These are phyloP conservation scores for Bryoerythrophyllum caledonicum DNA, from an alignment of 225 moss, liverwort and hornwort species.

Conservation along the genomic window DNA sequence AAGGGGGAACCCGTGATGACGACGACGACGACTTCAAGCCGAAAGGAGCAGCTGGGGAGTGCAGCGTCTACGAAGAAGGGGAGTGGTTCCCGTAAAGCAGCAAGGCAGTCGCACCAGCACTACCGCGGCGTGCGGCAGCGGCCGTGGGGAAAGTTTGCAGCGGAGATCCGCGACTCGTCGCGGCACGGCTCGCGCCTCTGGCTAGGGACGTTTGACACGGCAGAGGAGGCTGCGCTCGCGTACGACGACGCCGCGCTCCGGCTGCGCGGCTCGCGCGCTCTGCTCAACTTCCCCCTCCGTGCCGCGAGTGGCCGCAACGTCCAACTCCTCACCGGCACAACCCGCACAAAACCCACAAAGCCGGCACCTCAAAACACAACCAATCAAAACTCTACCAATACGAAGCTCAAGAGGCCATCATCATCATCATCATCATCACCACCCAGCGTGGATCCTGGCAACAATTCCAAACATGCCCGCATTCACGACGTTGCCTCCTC, in stretches of 20 bases:
- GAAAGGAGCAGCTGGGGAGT: not conserved
- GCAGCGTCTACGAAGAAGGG: conserved; percentile 24
- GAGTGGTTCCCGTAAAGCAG: conserved; percentile 22
- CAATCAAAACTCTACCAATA: too few species aligned
- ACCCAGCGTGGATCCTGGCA: not conserved
- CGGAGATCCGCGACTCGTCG: conserved; percentile 52
- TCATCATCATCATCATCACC: too few species aligned
- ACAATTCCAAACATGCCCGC: conserved; percentile 17
- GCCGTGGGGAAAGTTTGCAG: conserved; percentile 56
- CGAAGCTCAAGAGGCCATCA: conserved; percentile 13
- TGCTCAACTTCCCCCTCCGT: conserved; percentile 60
- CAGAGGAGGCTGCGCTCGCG: conserved; percentile 56
- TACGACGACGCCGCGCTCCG: conserved; percentile 56
- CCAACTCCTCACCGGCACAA: conserved; percentile 32
- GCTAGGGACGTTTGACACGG: conserved; percentile 55
- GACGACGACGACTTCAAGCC: too few species aligned
- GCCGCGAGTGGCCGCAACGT: conserved; percentile 54
- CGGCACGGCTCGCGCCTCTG: conserved; percentile 51
- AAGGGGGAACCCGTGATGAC: conserved; percentile 29
- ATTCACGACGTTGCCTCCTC: not conserved
- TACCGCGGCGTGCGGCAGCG: conserved; percentile 56
- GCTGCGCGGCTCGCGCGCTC: conserved; percentile 57
- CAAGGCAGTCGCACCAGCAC: conserved; percentile 40
- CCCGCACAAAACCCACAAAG: conserved; percentile 29
- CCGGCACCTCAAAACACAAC: not conserved